Base-by-base conservation (phyloP, 1,284 basidiomycete species). In the Trametes polyzona region DNA sequence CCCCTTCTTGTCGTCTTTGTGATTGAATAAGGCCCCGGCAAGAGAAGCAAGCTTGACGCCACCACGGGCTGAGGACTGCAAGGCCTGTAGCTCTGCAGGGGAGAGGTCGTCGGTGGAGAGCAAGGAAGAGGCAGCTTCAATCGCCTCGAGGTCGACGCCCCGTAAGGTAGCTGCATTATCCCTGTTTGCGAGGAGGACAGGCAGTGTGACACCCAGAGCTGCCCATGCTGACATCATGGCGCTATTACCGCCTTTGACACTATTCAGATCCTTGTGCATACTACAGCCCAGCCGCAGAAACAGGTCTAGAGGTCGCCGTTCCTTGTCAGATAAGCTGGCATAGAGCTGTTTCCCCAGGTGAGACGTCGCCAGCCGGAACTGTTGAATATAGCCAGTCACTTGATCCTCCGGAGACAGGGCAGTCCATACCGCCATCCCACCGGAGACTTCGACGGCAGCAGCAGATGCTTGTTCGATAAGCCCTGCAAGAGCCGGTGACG, bases 221-320 rank as follows among this genome's bases (percentile, higher is more conserved):
- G 23, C 54, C 69, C 67, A 74, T 9, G 29, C 70, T 14, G 21
- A 46, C 21, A 35, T 23, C 39, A 41, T 41, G 2, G 5, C 30
- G 33, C 12, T 33, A 29, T 66, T 63, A 0, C 75, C 72, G 1
- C 67, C 72, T 42, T 71, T 71, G 24, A 74, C 64, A 23, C 59
- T 55, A 54, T 78, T 78, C 16, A 71, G 61, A 11, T 76, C 74
- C 55, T 78, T 78, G 61, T 78, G 76, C 71, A 74, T 74, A 27
- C 69, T 67, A 56, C 76, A 78, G 0, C 75, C 72, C 6, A 65
- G 61, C 63, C 70, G 69, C 23, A 75, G 54, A 49, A 75, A 74
- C 1, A 69, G 53, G 21, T 48, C 41, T 1, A 68, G 14, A 2
- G 29, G n/a, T 1, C 55, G 43, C 26, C 64, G 42, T 6, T 24